These are phyloP conservation scores for Talaromyces sp. DNA, from an alignment of 2,329 filamentous ascomycete genomes.

Conservation along the genomic window DNA sequence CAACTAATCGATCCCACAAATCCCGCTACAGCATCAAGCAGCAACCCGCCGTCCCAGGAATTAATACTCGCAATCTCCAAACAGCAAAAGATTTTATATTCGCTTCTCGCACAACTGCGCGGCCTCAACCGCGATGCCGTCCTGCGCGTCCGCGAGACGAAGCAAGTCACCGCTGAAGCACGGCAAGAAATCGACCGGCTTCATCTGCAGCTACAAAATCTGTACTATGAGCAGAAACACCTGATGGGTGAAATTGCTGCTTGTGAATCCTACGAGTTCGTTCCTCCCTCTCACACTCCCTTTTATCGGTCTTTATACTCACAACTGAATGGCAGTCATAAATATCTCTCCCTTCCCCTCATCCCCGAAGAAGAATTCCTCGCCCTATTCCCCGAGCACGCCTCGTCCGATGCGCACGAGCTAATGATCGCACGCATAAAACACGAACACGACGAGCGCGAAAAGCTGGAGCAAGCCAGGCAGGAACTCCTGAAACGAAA, in stretches of 20 bases:
- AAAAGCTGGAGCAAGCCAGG: conserved; percentile 78
- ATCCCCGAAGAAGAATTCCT: conserved; percentile 82
- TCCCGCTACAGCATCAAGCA: conserved; percentile 27
- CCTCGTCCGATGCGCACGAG: conserved; percentile 68
- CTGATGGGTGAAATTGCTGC: conserved; percentile 83
- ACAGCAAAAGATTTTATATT: conserved; percentile 75
- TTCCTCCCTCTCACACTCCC: conserved; percentile 23
- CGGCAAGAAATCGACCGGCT: conserved; percentile 87
- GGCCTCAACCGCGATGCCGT: conserved; percentile 79
- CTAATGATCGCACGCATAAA: conserved; percentile 88
- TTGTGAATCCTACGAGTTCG: conserved; percentile 88
- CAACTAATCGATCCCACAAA: conserved; percentile 52
- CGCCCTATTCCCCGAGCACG: conserved; percentile 68
- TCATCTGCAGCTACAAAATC: conserved; percentile 88
- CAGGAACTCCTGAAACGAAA: conserved; percentile 72
- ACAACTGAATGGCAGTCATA: conserved; percentile 52
- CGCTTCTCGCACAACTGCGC: conserved; percentile 74
- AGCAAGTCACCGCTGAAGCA: conserved; percentile 78
- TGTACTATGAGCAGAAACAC: conserved; percentile 94
- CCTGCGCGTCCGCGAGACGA: conserved; percentile 78
- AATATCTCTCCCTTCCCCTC: conserved; percentile 79
- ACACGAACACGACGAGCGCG: conserved; percentile 80
- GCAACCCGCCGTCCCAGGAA: conserved; percentile 43
- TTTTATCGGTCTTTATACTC: not conserved
- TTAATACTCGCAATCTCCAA: conserved; percentile 61